A percentile compares a stretch with the other conserved stretches of the same genome.
These are phyloP conservation scores for Wickerhamiella kazuoi DNA, from an alignment of 805 yeast species.

Conservation along the genomic window DNA sequence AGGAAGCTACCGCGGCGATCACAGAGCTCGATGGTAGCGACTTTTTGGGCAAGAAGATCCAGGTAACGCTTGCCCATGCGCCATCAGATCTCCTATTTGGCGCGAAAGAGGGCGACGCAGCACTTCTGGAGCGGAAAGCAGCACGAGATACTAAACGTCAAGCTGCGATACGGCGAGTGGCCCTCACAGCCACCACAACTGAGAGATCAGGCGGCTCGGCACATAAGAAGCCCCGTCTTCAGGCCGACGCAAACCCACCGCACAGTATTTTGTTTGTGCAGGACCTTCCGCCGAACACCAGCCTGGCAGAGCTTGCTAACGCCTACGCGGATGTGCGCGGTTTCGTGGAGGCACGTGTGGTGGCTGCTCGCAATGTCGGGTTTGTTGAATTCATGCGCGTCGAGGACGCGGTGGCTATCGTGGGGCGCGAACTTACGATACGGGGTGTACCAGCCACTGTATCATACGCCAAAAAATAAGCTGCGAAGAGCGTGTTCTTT, in stretches of 20 bases:
- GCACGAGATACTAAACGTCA: background rate
- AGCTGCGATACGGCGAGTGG: background rate
- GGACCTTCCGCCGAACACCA: slow-evolving; percentile 31
- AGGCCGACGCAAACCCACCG: slow-evolving; percentile 30
- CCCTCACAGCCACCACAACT: background rate
- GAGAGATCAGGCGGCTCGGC: too few relatives aligned
- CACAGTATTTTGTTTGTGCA: slow-evolving; percentile 54
- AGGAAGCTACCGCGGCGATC: slow-evolving; percentile 31
- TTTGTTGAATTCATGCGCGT: slow-evolving; percentile 49
- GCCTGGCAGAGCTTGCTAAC: slow-evolving; percentile 25
- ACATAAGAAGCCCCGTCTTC: slow-evolving; percentile 3
- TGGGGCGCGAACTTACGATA: background rate
- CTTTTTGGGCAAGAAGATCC: slow-evolving; percentile 33
- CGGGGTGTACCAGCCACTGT: slow-evolving; percentile 4
- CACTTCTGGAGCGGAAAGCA: background rate
- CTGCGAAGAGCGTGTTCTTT: background rate
- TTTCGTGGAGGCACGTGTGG: slow-evolving; percentile 46
- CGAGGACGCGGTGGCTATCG: slow-evolving; percentile 8
- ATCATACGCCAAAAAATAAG: slow-evolving; percentile 12
- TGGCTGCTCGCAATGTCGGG: slow-evolving; percentile 51
- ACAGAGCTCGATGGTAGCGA: slow-evolving; percentile 23
- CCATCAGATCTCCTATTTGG: slow-evolving; percentile 4
- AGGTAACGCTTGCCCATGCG: slow-evolving; percentile 18
- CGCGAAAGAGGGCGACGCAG: background rate
- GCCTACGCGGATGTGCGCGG: slow-evolving; percentile 40